Percentiles rank a stretch among this genome's conserved stretches.
Evolutionary conservation across 176 grass and related monocot genomes (phyloP).

Genomic region (Musa itinerans): DNA sequence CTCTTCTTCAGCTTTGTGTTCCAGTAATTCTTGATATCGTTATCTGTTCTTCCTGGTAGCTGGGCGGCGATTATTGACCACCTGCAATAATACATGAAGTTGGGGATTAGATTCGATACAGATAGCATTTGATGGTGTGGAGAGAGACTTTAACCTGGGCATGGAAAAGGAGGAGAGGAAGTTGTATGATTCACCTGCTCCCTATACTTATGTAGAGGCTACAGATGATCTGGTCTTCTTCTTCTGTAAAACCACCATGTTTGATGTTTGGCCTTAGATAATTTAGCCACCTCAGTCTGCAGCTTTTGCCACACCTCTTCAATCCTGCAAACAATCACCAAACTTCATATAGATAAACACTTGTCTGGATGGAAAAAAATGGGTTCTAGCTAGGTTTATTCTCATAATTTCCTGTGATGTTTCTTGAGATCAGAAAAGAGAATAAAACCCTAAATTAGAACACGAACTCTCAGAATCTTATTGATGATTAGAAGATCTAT

Average conservation of each 20-base stretch:
- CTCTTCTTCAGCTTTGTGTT: slow-evolving; percentile 5
- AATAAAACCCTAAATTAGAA: no score
- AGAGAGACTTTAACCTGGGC: no score
- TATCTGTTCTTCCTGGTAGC: neutral
- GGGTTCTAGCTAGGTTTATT: no score
- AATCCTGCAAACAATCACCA: slow-evolving; percentile 30
- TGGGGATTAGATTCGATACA: neutral
- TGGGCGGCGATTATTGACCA: slow-evolving; percentile 44
- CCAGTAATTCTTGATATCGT: slow-evolving; percentile 12
- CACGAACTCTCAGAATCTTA: no score
- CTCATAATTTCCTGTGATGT: no score
- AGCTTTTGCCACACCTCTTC: slow-evolving; percentile 75
- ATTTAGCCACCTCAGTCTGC: slow-evolving; percentile 80
- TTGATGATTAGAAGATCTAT: no score
- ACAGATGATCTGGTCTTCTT: slow-evolving; percentile 88
- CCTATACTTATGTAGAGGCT: slow-evolving; percentile 97
- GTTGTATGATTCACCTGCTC: slow-evolving; percentile 52
- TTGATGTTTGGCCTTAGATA: slow-evolving; percentile 89
- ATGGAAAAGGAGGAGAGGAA: neutral
- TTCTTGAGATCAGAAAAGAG: no score
- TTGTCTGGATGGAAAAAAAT: no score
- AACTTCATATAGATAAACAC: no score
- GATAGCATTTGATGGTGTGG: no score
- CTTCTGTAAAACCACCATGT: slow-evolving; percentile 81
- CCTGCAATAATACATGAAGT: slow-evolving; percentile 26